These are phyloP conservation scores for Hypholoma sublateritium DNA, from an alignment of 768 basidiomycete genomes.

Conservation along the genomic window DNA sequence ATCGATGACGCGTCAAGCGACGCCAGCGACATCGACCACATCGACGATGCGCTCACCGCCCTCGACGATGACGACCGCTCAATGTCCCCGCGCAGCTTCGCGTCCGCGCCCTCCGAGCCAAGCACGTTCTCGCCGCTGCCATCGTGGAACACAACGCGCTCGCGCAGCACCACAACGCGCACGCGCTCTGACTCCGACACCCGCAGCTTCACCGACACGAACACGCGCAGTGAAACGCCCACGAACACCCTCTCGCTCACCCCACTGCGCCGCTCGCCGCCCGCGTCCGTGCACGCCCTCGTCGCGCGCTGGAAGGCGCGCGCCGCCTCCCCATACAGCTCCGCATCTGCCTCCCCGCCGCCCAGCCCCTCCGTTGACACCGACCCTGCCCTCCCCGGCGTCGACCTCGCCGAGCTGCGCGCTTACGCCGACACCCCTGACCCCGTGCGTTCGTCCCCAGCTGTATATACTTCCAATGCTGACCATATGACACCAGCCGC, in stretches of 20 bases:
- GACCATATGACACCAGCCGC: constrained; percentile 11
- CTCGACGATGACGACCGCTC: too few relatives aligned
- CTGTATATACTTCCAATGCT: not conserved
- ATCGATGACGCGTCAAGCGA: too few relatives aligned
- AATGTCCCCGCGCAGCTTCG: too few relatives aligned
- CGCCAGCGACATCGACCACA: too few relatives aligned
- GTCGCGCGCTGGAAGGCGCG: not conserved
- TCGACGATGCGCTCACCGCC: too few relatives aligned
- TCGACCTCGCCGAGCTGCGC: not conserved
- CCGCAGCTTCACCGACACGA: too few relatives aligned
- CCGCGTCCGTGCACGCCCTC: not conserved
- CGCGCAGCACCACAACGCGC: too few relatives aligned
- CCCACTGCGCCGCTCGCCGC: not conserved
- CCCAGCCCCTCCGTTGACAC: not conserved
- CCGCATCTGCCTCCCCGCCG: not conserved
- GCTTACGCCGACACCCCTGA: not conserved
- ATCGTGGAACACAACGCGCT: too few relatives aligned
- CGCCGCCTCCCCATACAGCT: not conserved
- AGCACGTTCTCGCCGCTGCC: too few relatives aligned
- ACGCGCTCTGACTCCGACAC: too few relatives aligned
- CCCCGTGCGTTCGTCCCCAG: not conserved
- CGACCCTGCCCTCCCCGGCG: not conserved
- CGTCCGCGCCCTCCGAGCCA: too few relatives aligned
- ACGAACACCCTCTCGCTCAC: not conserved
- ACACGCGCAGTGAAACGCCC: not conserved